phyloP scores from a whole-genome alignment of 371 early-diverging fungal species.

The Lichtheimia corymbifera region DNA sequence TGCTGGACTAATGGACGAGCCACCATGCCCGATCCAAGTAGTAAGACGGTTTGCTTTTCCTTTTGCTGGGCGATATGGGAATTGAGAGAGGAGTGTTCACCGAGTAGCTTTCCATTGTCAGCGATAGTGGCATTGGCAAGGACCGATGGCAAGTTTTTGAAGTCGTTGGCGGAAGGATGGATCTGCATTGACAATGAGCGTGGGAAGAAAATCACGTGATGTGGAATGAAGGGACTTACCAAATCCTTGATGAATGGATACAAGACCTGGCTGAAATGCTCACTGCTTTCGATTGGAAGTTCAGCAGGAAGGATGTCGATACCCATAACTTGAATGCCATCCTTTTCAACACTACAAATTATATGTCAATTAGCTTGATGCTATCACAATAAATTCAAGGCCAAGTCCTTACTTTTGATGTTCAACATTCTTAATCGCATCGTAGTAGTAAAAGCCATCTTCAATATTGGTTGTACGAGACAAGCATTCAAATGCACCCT shows the following conservation, averaged over 20 bases:
- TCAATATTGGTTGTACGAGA: constrained; percentile 87
- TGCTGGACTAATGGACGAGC: constrained; percentile 89
- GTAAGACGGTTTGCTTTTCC: constrained; percentile 59
- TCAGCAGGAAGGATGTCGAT: constrained; percentile 97
- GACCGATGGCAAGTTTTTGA: constrained; percentile 20
- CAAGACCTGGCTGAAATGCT: constrained; percentile 87
- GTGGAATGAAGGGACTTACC: constrained; percentile 43
- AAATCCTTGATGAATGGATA: constrained; percentile 82
- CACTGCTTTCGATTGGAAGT: constrained; percentile 90
- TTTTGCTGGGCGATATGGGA: background rate
- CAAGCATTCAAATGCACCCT: constrained; percentile 94
- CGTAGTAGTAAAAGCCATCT: constrained; percentile 89
- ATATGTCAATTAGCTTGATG: constrained; percentile 1
- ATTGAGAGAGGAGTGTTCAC: constrained; percentile 54
- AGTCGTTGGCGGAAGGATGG: constrained; percentile 12
- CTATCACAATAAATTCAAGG: constrained; percentile 3
- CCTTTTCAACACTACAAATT: constrained; percentile 61
- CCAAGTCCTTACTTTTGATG: constrained; percentile 68
- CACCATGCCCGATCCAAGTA: constrained; percentile 95
- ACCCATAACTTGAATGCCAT: constrained; percentile 93
- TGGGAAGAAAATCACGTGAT: too few relatives aligned
- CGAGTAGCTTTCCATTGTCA: constrained; percentile 63
- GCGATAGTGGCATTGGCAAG: constrained; percentile 82
- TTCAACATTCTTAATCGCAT: constrained; percentile 70
- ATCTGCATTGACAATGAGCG: constrained; percentile 7